Conservation (phyloP, 495 filamentous ascomycete genomes). For the Penicillium canescens region DNA sequence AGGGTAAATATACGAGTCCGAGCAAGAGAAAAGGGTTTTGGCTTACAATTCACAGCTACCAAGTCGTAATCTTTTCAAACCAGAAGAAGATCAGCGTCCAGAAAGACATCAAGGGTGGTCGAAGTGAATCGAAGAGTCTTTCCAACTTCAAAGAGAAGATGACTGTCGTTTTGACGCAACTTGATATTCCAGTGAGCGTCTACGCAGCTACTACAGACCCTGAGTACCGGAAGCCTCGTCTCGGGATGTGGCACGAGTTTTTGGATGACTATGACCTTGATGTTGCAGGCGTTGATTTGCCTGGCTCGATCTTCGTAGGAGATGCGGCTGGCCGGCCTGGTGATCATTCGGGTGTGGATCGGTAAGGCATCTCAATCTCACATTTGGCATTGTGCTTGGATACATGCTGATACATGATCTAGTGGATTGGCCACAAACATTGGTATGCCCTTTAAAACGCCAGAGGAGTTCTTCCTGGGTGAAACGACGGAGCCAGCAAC, state of each 20-base stretch:
- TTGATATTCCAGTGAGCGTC: constrained; percentile 75
- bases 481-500: constrained; percentile 60
- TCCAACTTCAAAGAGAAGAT: constrained; percentile 78
- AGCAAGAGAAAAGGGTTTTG: background rate
- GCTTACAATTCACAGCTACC: constrained; percentile 54
- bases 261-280: constrained; percentile 71
- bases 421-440: constrained; percentile 79
- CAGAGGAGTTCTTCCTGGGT: constrained; percentile 86
- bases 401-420: constrained; percentile 4
- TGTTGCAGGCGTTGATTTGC: constrained; percentile 61
- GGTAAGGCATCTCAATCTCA: constrained; percentile 41
- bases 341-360: constrained; percentile 79
- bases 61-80: constrained; percentile 81
- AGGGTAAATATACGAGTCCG: constrained; percentile 53
- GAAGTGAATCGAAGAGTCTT: constrained; percentile 62
- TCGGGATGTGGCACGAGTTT: constrained; percentile 88
- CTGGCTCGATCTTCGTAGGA: constrained; percentile 79
- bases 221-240: constrained; percentile 79
- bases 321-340: constrained; percentile 73
- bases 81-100: constrained; percentile 78
- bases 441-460: constrained; percentile 76
- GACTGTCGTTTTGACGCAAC: constrained; percentile 62
- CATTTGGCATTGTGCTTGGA: background rate
- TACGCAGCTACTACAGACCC: constrained; percentile 86
- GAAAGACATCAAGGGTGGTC: constrained; percentile 67